Conservation (phyloP, 768 basidiomycete species). For the Punctularia strigosozonata region DNA sequence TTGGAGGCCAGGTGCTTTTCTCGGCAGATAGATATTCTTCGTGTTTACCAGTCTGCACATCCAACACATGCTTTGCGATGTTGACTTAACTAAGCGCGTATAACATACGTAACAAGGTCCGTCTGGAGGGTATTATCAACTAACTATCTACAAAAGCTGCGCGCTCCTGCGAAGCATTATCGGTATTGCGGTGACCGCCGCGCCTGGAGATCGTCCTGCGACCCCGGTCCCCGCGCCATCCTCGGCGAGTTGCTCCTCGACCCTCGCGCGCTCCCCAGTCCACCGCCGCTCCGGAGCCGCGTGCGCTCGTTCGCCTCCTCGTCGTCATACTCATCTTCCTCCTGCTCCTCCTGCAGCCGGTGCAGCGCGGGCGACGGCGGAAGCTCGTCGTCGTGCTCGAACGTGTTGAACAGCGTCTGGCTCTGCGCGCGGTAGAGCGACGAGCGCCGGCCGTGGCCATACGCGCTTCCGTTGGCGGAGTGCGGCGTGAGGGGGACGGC, state of each 20-base stretch:
- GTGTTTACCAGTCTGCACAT: too few species aligned
- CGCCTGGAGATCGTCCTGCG: not conserved
- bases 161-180: not conserved
- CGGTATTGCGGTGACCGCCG: constrained; percentile 3
- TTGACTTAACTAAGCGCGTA: too few species aligned
- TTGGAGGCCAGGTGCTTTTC: too few species aligned
- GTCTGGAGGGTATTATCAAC: too few species aligned
- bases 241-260: constrained; percentile 2
- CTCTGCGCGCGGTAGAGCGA: constrained; percentile 58
- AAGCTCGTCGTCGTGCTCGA: constrained; percentile 40
- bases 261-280: constrained; percentile 1
- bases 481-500: constrained; percentile 17
- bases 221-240: too few species aligned
- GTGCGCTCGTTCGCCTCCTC: constrained; percentile 32
- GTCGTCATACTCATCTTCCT: constrained; percentile 39
- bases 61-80: too few species aligned
- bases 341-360: constrained; percentile 55
- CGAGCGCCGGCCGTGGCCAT: constrained; percentile 49
- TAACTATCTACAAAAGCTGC: too few species aligned
- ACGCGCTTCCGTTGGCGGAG: constrained; percentile 14
- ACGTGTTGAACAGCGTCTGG: constrained; percentile 63
- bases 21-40: too few species aligned
- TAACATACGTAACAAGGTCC: too few species aligned
- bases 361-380: constrained; percentile 42
- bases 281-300: constrained; percentile 21